phyloP scores from a whole-genome alignment of 176 grass and related monocot genomes.

The Zea luxurians region DNA sequence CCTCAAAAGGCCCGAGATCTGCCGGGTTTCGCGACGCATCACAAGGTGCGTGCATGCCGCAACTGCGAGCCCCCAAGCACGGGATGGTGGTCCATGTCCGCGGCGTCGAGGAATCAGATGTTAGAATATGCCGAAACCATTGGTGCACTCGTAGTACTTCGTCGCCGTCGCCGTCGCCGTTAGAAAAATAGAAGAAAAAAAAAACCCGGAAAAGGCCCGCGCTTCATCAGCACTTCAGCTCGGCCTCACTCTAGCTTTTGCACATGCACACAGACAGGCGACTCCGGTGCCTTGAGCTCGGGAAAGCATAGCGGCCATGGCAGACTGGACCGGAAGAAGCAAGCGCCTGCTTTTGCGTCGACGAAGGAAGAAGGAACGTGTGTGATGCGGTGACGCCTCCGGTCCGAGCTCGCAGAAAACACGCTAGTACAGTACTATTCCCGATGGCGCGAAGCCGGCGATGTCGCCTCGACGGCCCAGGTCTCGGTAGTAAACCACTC shows the following conservation, averaged over 20 bases:
- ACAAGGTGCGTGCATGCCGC: background rate
- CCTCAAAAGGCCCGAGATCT: constrained; percentile 14
- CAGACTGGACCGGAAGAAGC: constrained; percentile 36
- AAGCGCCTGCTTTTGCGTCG: background rate
- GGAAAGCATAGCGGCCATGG: constrained; percentile 28
- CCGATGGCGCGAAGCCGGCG: background rate
- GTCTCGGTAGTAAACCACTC: background rate
- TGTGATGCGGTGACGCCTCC: background rate
- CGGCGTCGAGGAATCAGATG: background rate
- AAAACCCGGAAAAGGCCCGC: background rate
- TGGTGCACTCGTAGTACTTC: background rate
- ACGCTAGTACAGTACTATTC: background rate
- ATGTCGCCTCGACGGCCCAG: background rate
- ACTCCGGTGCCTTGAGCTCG: constrained; percentile 19
- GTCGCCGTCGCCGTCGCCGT: too few relatives aligned
- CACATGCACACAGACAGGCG: background rate
- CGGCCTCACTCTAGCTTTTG: background rate
- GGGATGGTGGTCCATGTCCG: background rate
- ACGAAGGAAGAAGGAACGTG: background rate
- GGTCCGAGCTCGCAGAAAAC: background rate
- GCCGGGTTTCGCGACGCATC: constrained; percentile 35
- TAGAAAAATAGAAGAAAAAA: background rate
- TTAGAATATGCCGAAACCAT: constrained; percentile 11
- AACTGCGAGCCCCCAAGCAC: background rate
- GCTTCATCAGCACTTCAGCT: background rate